Conservation (phyloP, 306 rosid genomes). For the Delonix regia region DNA sequence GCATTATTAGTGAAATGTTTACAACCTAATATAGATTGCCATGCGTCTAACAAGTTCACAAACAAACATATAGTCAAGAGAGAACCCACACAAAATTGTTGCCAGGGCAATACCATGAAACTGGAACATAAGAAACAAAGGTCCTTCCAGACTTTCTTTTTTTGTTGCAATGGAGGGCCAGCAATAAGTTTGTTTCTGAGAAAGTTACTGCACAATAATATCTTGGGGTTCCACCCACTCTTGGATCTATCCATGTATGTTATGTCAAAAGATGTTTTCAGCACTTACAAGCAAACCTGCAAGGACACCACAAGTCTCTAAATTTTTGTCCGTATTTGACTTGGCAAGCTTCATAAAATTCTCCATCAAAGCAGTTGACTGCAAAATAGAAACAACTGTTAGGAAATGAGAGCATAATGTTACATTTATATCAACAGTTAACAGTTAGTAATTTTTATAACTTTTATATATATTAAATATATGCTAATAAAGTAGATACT, state of each 20-base stretch:
- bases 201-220: neutral
- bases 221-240: slow-evolving; percentile 12
- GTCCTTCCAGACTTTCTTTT: slow-evolving; percentile 13
- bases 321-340: slow-evolving; percentile 81
- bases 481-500: slow-evolving; percentile 32
- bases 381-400: slow-evolving; percentile 43
- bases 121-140: slow-evolving; percentile 4
- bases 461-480: neutral
- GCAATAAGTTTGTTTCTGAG: slow-evolving; percentile 4
- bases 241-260: neutral
- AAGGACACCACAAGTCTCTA: slow-evolving; percentile 94
- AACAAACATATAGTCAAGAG: slow-evolving; percentile 7
- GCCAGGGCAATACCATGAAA: slow-evolving; percentile 9
- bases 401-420: slow-evolving; percentile 25
- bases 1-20: neutral
- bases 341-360: slow-evolving; percentile 86
- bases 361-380: slow-evolving; percentile 94
- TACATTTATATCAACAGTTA: slow-evolving; percentile 4
- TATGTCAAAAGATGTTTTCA: slow-evolving; percentile 23
- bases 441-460: slow-evolving; percentile 5
- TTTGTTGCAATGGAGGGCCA: slow-evolving; percentile 3
- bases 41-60: slow-evolving; percentile 5
- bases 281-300: slow-evolving; percentile 94
- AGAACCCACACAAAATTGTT: slow-evolving; percentile 1
- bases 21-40: slow-evolving; percentile 1